Evolutionary conservation across 2,329 filamentous ascomycete species (phyloP).

Genomic region (Colletotrichum shisoi): DNA sequence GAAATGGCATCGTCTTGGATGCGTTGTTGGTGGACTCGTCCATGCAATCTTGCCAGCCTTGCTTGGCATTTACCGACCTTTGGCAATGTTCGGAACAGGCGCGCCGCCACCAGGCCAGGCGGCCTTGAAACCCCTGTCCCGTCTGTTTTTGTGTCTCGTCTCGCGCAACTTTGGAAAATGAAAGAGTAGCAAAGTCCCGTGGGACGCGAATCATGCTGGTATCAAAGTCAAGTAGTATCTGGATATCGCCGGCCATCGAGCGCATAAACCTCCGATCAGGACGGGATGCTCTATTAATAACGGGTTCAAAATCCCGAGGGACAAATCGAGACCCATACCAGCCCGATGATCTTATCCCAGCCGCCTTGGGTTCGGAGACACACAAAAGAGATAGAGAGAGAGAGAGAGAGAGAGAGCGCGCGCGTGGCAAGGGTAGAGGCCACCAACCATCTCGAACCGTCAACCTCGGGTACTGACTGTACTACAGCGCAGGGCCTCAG

Average conservation of each 20-base stretch:
- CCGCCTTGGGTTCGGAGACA: constrained; percentile 26
- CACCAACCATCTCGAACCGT: neutral
- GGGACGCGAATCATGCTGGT: neutral
- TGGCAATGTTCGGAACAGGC: neutral
- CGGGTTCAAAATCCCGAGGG: constrained; percentile 11
- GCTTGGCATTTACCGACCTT: neutral
- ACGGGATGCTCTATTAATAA: constrained; percentile 33
- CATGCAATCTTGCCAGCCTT: neutral
- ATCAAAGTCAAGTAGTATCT: neutral
- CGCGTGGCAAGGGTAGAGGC: no score
- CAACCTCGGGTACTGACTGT: constrained; percentile 15
- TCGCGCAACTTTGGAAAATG: neutral
- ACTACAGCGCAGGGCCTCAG: constrained; percentile 19
- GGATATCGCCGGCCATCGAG: constrained; percentile 11
- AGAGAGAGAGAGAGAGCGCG: no score
- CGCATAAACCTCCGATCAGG: constrained; percentile 34
- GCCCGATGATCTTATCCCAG: constrained; percentile 27
- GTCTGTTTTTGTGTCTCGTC: neutral
- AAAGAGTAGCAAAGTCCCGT: neutral
- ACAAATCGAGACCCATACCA: constrained; percentile 35
- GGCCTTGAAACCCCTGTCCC: neutral
- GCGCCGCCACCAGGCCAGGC: neutral
- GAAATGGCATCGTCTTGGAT: constrained; percentile 2
- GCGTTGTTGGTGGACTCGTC: neutral
- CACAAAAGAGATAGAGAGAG: neutral